Conservation (phyloP, 352 stramenopile genomes). For the Phytophthora tentaculata region DNA sequence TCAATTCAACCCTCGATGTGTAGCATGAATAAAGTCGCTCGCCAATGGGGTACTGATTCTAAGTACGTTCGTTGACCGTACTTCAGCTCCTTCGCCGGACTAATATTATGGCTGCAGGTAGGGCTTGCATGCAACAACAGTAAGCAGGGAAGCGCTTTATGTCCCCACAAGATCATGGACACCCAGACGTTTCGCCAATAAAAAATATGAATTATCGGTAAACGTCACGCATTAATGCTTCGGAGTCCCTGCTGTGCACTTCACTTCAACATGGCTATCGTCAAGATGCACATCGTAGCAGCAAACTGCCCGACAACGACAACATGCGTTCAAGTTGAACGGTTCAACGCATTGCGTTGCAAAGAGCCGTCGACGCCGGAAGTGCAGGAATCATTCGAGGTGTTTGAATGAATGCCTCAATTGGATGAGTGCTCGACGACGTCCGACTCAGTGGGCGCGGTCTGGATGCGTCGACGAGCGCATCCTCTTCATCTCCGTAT, state of each 20-base stretch:
- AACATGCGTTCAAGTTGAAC: no score
- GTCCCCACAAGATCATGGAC: background rate
- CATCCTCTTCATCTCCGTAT: conserved; percentile 29
- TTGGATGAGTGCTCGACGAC: no score
- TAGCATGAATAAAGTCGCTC: conserved; percentile 1
- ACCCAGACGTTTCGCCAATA: no score
- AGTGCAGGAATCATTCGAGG: conserved; percentile 11
- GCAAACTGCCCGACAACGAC: no score
- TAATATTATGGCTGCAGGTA: background rate
- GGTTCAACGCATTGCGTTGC: background rate
- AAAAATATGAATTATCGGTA: no score
- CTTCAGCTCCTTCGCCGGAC: background rate
- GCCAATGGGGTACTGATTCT: background rate
- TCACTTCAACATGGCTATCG: conserved; percentile 31
- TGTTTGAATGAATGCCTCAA: conserved; percentile 8
- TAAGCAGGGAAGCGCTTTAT: background rate
- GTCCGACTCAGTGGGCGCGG: conserved; percentile 16
- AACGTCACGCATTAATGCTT: no score
- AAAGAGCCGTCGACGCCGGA: conserved; percentile 5
- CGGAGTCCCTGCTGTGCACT: conserved; percentile 22
- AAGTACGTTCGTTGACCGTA: background rate
- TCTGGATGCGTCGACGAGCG: conserved; percentile 6
- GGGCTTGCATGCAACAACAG: no score
- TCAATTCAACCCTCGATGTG: background rate
- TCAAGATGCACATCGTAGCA: conserved; percentile 6